These are phyloP conservation scores for Sporobolomyces roseus DNA, from an alignment of 768 basidiomycete species.

Conservation along the genomic window DNA sequence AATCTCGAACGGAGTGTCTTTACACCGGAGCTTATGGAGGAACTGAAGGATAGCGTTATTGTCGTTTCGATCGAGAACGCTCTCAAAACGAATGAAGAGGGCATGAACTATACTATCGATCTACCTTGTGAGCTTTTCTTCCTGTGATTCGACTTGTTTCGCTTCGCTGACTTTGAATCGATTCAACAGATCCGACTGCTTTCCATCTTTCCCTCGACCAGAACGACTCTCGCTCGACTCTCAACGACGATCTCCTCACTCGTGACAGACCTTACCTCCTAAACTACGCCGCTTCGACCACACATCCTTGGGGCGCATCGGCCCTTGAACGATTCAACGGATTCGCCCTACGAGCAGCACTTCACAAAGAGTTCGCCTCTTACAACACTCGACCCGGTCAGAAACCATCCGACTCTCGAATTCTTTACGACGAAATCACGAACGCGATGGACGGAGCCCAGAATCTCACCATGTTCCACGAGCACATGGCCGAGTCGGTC, in stretches of 20 bases:
- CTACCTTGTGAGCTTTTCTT: slow-evolving; percentile 18
- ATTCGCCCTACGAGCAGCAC: slow-evolving; percentile 15
- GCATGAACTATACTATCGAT: slow-evolving; percentile 28
- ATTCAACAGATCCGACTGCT: slow-evolving; percentile 11
- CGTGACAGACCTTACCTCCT: slow-evolving; percentile 19
- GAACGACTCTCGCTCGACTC: slow-evolving; percentile 4
- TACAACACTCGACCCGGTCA: slow-evolving; percentile 4
- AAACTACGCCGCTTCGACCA: slow-evolving; percentile 22
- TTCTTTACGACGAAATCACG: slow-evolving; percentile 28
- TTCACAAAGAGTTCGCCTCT: background rate
- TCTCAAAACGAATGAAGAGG: slow-evolving; percentile 18
- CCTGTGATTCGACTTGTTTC: no score
- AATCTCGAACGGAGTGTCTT: slow-evolving; percentile 17
- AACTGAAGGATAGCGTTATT: slow-evolving; percentile 22
- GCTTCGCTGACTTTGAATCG: background rate
- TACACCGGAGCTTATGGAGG: slow-evolving; percentile 27
- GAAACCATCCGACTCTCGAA: background rate
- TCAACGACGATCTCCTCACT: background rate
- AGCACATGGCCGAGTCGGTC: background rate
- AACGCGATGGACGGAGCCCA: slow-evolving; percentile 24
- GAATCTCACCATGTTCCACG: slow-evolving; percentile 18
- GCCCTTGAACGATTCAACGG: slow-evolving; percentile 25
- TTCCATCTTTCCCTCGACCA: slow-evolving; percentile 19
- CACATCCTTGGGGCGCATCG: slow-evolving; percentile 23
- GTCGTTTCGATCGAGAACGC: slow-evolving; percentile 29